Evolutionary conservation across 106 monocot species (phyloP).

Genomic region (Hemerocallis citrina): DNA sequence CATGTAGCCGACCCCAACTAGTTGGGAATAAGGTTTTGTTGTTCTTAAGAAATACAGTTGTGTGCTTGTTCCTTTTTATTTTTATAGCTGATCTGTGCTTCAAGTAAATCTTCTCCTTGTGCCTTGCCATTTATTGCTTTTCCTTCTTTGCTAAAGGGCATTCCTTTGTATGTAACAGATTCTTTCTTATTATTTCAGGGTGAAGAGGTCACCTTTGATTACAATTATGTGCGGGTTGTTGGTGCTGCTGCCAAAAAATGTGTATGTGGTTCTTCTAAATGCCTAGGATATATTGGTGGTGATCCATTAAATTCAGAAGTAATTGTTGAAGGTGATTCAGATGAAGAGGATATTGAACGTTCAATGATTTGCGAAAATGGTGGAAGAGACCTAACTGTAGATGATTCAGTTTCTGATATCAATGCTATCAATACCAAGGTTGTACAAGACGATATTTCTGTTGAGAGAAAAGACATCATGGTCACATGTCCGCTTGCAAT

Average conservation of each 20-base stretch:
- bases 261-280: constrained; percentile 71
- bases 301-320: constrained; percentile 63
- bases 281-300: constrained; percentile 89
- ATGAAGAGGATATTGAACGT: constrained; percentile 68
- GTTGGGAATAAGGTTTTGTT: too few species aligned
- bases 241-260: constrained; percentile 99
- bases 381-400: constrained; percentile 8
- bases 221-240: constrained; percentile 90
- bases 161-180: constrained; percentile 1
- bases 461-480: not conserved
- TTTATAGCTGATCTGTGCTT: too few species aligned
- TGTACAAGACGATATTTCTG: constrained; percentile 5
- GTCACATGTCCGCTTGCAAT: constrained; percentile 2
- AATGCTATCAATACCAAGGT: constrained; percentile 8
- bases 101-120: too few species aligned
- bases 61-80: too few species aligned
- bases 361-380: constrained; percentile 26
- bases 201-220: constrained; percentile 97
- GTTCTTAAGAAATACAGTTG: too few species aligned
- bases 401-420: not conserved
- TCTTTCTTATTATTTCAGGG: constrained; percentile 38
- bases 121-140: too few species aligned
- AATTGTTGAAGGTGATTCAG: constrained; percentile 67
- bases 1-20: too few species aligned
- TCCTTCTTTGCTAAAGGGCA: too few species aligned